A percentile compares a stretch with the other conserved stretches of the same genome.
Evolutionary conservation across 805 yeast species (phyloP).

Genomic region (Cyberlindnera subsufficiens): DNA sequence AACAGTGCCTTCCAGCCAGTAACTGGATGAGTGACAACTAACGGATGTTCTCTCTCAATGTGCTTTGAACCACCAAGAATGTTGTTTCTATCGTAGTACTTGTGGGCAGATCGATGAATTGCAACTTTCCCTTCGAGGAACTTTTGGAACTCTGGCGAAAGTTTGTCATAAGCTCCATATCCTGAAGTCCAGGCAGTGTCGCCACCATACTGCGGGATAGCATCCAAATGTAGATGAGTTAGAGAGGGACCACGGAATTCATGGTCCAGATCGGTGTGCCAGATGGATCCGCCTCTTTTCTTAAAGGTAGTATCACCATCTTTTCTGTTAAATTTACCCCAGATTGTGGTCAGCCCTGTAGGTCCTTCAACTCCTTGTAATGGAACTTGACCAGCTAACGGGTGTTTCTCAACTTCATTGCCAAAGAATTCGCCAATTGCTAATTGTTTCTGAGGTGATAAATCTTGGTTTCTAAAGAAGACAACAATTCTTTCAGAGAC

Average conservation of each 20-base stretch:
- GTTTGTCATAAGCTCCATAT: slow-evolving; percentile 49
- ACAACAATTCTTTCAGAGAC: slow-evolving; percentile 47
- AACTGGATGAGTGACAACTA: slow-evolving; percentile 55
- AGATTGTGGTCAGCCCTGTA: slow-evolving; percentile 33
- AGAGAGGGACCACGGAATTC: slow-evolving; percentile 51
- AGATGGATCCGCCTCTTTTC: not conserved
- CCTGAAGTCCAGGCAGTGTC: slow-evolving; percentile 53
- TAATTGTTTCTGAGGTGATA: slow-evolving; percentile 13
- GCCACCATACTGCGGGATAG: slow-evolving; percentile 45
- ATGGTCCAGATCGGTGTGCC: slow-evolving; percentile 49
- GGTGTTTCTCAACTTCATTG: not conserved
- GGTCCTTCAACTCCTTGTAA: slow-evolving; percentile 12
- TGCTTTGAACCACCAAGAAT: slow-evolving; percentile 41
- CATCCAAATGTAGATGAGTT: slow-evolving; percentile 45
- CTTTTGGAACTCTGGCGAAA: slow-evolving; percentile 43
- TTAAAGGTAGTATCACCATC: not conserved
- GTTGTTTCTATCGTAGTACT: slow-evolving; percentile 32
- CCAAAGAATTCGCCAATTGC: slow-evolving; percentile 10
- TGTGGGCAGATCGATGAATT: slow-evolving; percentile 35
- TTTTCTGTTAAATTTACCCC: slow-evolving; percentile 18
- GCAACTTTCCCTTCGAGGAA: slow-evolving; percentile 52
- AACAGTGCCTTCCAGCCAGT: slow-evolving; percentile 57
- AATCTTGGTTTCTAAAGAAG: slow-evolving; percentile 28
- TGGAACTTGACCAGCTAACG: not conserved
- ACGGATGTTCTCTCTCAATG: slow-evolving; percentile 49